phyloP scores from a whole-genome alignment of 768 basidiomycete genomes.

The Crucibulum laeve region DNA sequence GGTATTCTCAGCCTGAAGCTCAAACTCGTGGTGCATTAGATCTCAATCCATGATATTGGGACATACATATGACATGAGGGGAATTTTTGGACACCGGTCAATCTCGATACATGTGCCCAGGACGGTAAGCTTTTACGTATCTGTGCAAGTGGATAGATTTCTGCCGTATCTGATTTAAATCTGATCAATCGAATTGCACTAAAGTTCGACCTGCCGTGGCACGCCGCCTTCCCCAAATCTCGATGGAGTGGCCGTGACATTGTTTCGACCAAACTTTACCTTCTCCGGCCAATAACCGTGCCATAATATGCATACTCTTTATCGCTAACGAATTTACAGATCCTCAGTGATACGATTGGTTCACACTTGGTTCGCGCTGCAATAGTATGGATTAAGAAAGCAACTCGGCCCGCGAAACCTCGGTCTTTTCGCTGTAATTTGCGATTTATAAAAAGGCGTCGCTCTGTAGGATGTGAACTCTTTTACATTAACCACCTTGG shows the following conservation, averaged over 20 bases:
- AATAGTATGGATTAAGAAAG: constrained; percentile 1
- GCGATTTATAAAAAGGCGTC: constrained; percentile 18
- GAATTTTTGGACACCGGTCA: not conserved
- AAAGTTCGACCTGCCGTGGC: not conserved
- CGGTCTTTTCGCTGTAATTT: constrained; percentile 8
- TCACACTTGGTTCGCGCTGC: not conserved
- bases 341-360: not conserved
- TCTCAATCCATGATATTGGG: too few relatives aligned
- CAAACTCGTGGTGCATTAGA: too few relatives aligned
- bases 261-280: constrained; percentile 2
- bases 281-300: constrained; percentile 2
- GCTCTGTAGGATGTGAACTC: not conserved
- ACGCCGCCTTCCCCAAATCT: constrained; percentile 3
- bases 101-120: not conserved
- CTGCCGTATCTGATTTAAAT: constrained; percentile 11
- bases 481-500: constrained; percentile 2
- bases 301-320: constrained; percentile 8
- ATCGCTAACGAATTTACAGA: constrained; percentile 2
- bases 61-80: too few relatives aligned
- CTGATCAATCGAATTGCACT: constrained; percentile 1
- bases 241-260: constrained; percentile 3
- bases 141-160: constrained; percentile 5
- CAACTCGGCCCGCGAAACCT: constrained; percentile 15
- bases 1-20: too few relatives aligned
- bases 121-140: not conserved